Evolutionary conservation across 257 asterid species (phyloP).

Genomic region (Nicotiana attenuata): DNA sequence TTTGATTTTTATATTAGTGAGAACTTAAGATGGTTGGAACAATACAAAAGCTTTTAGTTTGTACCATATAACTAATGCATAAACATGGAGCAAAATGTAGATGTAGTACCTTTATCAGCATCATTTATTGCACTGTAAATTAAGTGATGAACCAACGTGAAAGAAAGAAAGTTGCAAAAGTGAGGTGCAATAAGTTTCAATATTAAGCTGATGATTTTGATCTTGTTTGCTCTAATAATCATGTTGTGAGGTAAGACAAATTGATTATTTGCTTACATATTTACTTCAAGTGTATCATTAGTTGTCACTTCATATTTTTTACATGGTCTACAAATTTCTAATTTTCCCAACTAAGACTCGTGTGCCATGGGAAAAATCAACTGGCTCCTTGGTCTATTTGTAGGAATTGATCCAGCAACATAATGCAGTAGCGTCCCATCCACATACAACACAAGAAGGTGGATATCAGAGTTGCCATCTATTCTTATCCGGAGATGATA

Average conservation of each 20-base stretch:
- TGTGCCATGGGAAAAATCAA: background rate
- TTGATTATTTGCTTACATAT: background rate
- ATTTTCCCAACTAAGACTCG: background rate
- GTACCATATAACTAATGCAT: background rate
- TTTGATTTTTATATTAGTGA: background rate
- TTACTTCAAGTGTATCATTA: background rate
- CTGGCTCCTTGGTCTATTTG: conserved; percentile 13
- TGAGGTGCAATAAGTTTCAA: background rate
- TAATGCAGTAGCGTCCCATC: background rate
- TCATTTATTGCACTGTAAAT: background rate
- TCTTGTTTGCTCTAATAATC: background rate
- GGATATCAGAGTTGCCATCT: conserved; percentile 47
- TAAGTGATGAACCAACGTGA: background rate
- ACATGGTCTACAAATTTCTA: background rate
- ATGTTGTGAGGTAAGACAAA: background rate
- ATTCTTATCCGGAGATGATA: conserved; percentile 46
- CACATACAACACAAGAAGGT: conserved; percentile 23
- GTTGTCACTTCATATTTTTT: background rate
- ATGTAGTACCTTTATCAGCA: background rate
- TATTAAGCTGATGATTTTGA: background rate
- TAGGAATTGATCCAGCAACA: conserved; percentile 38
- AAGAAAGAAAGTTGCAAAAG: background rate
- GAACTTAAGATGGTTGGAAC: background rate
- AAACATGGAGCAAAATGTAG: background rate
- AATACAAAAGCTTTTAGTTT: background rate